Percentiles rank a stretch among this genome's conserved stretches.
phyloP scores from a whole-genome alignment of 257 asterid genomes.

The Paulownia fortunei region DNA sequence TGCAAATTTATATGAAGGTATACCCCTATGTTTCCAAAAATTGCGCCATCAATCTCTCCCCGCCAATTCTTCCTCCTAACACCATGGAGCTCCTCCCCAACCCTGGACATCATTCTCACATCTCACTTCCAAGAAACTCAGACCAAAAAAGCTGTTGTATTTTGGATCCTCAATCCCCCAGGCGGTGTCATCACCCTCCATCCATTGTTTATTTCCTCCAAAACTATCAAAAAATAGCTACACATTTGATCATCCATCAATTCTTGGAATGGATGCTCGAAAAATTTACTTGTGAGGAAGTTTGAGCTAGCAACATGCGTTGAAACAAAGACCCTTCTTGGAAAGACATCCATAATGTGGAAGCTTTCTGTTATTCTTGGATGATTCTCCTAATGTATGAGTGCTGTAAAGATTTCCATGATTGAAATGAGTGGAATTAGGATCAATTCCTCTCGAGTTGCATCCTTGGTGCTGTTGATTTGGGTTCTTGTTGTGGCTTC shows the following conservation, averaged over 20 bases:
- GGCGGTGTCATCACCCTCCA: slow-evolving; percentile 29
- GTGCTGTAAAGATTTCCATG: slow-evolving; percentile 38
- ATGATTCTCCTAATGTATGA: slow-evolving; percentile 48
- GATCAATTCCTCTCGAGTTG: slow-evolving; percentile 58
- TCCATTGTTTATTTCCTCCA: slow-evolving; percentile 14
- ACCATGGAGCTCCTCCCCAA: slow-evolving; percentile 53
- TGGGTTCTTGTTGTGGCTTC: slow-evolving; percentile 52
- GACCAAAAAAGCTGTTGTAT: slow-evolving; percentile 42
- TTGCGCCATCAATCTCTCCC: slow-evolving; percentile 76
- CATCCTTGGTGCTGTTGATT: slow-evolving; percentile 52
- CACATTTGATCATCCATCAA: slow-evolving; percentile 28
- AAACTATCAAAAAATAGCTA: background rate
- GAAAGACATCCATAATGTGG: background rate
- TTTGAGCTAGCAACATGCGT: slow-evolving; percentile 24
- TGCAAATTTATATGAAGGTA: too few species aligned
- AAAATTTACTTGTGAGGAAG: slow-evolving; percentile 9
- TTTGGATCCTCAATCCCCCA: slow-evolving; percentile 44
- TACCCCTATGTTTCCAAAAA: slow-evolving; percentile 40
- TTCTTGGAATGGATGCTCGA: slow-evolving; percentile 26
- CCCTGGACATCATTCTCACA: slow-evolving; percentile 42
- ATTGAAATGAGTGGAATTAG: slow-evolving; percentile 80
- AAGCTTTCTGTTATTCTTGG: slow-evolving; percentile 26
- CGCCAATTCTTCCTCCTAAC: slow-evolving; percentile 77
- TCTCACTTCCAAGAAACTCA: slow-evolving; percentile 40
- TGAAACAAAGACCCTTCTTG: background rate